Percentiles rank a stretch among this genome's conserved stretches.
These are phyloP conservation scores for Umbelopsis sp. DNA, from an alignment of 192 early-diverging fungal genomes.

Conservation along the genomic window DNA sequence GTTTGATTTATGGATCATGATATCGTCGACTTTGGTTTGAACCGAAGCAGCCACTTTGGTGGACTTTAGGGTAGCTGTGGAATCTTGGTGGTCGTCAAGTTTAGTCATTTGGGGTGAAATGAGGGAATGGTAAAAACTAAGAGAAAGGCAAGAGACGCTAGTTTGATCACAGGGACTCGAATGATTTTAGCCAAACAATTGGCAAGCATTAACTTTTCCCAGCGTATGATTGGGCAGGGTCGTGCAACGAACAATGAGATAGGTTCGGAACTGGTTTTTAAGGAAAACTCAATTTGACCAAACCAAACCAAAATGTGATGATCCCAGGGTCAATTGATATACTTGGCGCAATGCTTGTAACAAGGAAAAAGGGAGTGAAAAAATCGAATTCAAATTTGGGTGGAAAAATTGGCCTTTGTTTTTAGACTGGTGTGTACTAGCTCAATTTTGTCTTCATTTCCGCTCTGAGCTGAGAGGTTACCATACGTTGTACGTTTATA, in stretches of 20 bases:
- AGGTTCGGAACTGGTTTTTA: conserved; percentile 6
- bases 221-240: conserved; percentile 6
- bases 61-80: neutral
- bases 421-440: no score
- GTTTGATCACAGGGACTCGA: neutral
- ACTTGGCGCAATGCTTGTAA: no score
- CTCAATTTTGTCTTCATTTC: no score
- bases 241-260: conserved; percentile 12
- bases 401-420: no score
- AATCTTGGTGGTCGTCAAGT: neutral
- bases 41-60: neutral
- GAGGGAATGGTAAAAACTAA: neutral
- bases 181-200: neutral
- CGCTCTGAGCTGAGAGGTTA: no score
- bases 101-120: conserved; percentile 12
- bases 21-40: neutral
- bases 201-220: neutral
- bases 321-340: no score
- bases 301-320: no score
- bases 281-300: neutral
- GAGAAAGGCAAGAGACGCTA: neutral
- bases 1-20: neutral
- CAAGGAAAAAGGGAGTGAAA: no score
- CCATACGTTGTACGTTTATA: no score
- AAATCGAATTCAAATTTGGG: no score